Evolutionary conservation across 1,284 basidiomycete genomes (phyloP).

Genomic region (Heimioporus retisporus): DNA sequence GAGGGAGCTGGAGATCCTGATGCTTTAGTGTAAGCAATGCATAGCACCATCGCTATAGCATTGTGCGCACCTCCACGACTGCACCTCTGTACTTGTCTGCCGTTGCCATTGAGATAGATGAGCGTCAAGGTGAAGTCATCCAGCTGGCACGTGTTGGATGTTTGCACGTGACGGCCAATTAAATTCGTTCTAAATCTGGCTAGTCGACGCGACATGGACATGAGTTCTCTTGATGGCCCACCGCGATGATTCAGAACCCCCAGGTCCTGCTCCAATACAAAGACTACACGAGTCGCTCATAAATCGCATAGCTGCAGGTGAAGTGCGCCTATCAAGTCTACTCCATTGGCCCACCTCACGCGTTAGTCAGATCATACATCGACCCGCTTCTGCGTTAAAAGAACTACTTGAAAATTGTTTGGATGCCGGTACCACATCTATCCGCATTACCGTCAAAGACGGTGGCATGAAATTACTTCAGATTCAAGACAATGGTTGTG

Average conservation of each 20-base stretch:
- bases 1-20: slow-evolving; percentile 86
- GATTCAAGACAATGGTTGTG: slow-evolving; percentile 97
- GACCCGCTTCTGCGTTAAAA: slow-evolving; percentile 97
- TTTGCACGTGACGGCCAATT: neutral
- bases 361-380: slow-evolving; percentile 88
- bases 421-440: slow-evolving; percentile 92
- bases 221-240: neutral
- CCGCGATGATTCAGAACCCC: slow-evolving; percentile 16
- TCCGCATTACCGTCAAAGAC: slow-evolving; percentile 93
- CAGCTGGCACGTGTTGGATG: slow-evolving; percentile 6
- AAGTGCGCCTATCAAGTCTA: slow-evolving; percentile 55
- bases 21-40: slow-evolving; percentile 5
- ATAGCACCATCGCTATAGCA: slow-evolving; percentile 3
- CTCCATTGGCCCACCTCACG: slow-evolving; percentile 17
- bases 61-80: slow-evolving; percentile 75
- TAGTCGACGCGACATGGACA: too few species aligned
- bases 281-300: slow-evolving; percentile 81
- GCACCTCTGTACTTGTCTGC: slow-evolving; percentile 81
- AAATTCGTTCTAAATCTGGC: too few species aligned
- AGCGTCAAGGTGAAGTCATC: neutral
- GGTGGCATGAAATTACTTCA: slow-evolving; percentile 97
- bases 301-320: slow-evolving; percentile 87
- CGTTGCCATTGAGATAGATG: slow-evolving; percentile 18
- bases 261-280: slow-evolving; percentile 66
- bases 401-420: slow-evolving; percentile 97